phyloP scores from a whole-genome alignment of 2,329 filamentous ascomycete genomes.

The Ilyonectria robusta region DNA sequence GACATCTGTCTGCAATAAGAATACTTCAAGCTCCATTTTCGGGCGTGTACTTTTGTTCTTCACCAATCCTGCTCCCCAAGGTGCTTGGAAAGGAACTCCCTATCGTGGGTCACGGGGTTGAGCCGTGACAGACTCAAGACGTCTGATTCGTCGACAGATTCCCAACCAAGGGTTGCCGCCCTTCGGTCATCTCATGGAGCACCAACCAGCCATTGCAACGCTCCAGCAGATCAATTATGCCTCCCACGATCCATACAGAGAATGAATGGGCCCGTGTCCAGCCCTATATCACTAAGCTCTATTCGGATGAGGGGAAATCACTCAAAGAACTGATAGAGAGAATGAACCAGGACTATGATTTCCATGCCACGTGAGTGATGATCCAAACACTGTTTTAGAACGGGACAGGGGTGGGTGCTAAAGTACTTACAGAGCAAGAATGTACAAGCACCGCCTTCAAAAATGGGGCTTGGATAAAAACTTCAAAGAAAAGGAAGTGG shows the following conservation, averaged over 20 bases:
- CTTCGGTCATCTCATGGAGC: too few species aligned
- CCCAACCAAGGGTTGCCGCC: too few species aligned
- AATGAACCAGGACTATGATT: background rate
- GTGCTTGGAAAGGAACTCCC: background rate
- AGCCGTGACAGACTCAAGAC: too few species aligned
- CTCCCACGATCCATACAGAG: background rate
- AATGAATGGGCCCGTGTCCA: background rate
- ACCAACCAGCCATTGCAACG: too few species aligned
- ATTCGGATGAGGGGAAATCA: background rate
- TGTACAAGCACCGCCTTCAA: conserved; percentile 8
- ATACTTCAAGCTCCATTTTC: too few species aligned
- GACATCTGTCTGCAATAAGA: background rate
- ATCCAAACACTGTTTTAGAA: background rate
- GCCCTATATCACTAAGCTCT: conserved; percentile 5
- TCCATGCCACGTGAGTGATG: conserved; percentile 6
- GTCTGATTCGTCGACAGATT: too few species aligned
- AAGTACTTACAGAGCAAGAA: background rate
- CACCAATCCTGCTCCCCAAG: conserved; percentile 1
- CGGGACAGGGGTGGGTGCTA: background rate
- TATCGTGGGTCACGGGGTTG: background rate
- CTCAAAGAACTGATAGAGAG: conserved; percentile 5
- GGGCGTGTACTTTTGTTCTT: conserved; percentile 13
- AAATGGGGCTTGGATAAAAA: conserved; percentile 14
- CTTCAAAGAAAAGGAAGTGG: conserved; percentile 5
- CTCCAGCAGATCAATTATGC: background rate